Percentiles rank a stretch among this genome's conserved stretches.
phyloP scores from a whole-genome alignment of 2,329 filamentous ascomycete species.

The Ophiocordyceps unilateralis region DNA sequence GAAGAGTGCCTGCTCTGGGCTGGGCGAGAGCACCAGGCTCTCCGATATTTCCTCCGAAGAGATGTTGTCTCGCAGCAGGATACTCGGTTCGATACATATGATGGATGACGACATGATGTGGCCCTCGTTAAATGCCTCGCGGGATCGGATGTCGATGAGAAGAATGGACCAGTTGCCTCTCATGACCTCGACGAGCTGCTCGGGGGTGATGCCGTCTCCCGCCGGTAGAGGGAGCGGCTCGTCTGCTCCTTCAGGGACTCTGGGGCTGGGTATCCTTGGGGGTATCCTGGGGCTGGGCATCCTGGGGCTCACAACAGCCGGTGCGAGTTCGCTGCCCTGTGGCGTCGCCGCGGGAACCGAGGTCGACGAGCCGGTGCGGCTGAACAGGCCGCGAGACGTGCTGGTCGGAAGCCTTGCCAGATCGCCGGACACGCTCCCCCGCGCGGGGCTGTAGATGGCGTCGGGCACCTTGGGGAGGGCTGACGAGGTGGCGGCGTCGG shows the following conservation, averaged over 20 bases:
- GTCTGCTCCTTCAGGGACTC: constrained; percentile 20
- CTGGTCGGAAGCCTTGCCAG: constrained; percentile 48
- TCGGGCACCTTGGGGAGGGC: constrained; percentile 53
- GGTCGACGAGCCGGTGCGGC: constrained; percentile 36
- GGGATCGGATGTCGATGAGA: constrained; percentile 68
- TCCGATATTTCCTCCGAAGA: constrained; percentile 46
- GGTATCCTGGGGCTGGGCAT: background rate
- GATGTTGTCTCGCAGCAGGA: constrained; percentile 51
- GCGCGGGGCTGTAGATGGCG: constrained; percentile 62
- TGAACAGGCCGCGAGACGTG: constrained; percentile 45
- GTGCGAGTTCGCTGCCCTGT: constrained; percentile 12
- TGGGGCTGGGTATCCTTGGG: constrained; percentile 6
- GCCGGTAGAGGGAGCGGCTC: constrained; percentile 31
- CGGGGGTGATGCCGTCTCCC: constrained; percentile 43
- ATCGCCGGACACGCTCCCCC: constrained; percentile 50
- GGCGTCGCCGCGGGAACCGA: constrained; percentile 15
- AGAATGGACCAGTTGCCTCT: constrained; percentile 43
- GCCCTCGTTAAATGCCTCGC: constrained; percentile 69
- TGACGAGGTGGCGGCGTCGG: constrained; percentile 33
- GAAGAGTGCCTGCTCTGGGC: constrained; percentile 62
- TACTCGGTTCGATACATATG: constrained; percentile 74
- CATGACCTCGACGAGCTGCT: constrained; percentile 56
- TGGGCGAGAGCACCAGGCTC: constrained; percentile 51
- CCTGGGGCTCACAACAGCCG: background rate
- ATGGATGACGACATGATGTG: constrained; percentile 73